These are phyloP conservation scores for Fusarium sp. DNA, from an alignment of 2,329 filamentous ascomycete species.

Conservation along the genomic window DNA sequence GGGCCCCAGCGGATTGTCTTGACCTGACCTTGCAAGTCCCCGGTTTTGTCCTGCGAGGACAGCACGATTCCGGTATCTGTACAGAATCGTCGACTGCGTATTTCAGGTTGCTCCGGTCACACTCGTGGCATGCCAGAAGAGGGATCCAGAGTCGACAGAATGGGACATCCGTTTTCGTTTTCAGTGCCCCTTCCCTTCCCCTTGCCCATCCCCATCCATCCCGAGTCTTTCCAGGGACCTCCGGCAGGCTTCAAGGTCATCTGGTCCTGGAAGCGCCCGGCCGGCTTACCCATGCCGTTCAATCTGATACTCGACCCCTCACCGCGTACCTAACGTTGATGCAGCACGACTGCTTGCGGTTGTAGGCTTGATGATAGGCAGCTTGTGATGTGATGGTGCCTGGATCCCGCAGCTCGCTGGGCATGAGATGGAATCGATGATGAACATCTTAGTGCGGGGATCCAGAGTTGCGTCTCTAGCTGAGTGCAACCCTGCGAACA, in stretches of 20 bases:
- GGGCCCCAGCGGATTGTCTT: slow-evolving; percentile 19
- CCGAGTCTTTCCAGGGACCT: background rate
- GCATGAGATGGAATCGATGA: slow-evolving; percentile 36
- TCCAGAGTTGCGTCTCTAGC: slow-evolving; percentile 28
- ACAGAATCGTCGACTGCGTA: slow-evolving; percentile 1
- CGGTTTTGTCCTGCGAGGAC: slow-evolving; percentile 17
- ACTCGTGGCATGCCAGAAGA: background rate
- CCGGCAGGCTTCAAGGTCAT: slow-evolving; percentile 28
- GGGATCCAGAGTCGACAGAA: background rate
- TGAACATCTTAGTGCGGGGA: slow-evolving; percentile 37
- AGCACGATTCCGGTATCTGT: slow-evolving; percentile 17
- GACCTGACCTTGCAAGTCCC: slow-evolving; percentile 8
- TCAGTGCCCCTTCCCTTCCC: background rate
- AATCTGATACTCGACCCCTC: slow-evolving; percentile 37
- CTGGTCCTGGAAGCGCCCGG: slow-evolving; percentile 24
- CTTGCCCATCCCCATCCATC: background rate
- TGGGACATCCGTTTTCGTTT: background rate
- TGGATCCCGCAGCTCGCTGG: slow-evolving; percentile 41
- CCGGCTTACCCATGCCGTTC: slow-evolving; percentile 36
- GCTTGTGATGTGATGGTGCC: slow-evolving; percentile 37
- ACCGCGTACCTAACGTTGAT: slow-evolving; percentile 26
- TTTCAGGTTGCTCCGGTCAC: slow-evolving; percentile 24
- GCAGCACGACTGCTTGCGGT: slow-evolving; percentile 6
- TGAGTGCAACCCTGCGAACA: slow-evolving; percentile 39
- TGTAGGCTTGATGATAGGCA: slow-evolving; percentile 21